Evolutionary conservation across 2,329 filamentous ascomycete genomes (phyloP), one percentile per base, ranked within the genome.

Genomic region (Penicillium rolfsii): DNA sequence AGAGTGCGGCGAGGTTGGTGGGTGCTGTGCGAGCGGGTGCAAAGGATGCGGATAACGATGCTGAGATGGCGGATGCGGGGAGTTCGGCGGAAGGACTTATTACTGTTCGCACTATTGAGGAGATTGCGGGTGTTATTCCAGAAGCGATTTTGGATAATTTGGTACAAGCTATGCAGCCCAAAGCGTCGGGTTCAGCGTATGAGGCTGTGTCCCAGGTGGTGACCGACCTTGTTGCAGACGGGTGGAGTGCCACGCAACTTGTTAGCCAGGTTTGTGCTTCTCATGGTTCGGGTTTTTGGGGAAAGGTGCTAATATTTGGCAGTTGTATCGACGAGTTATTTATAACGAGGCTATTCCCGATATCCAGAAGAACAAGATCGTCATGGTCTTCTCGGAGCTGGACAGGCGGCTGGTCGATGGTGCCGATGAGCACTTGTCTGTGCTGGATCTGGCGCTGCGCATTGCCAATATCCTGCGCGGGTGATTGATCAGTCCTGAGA

Each of bases 371-470:
- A 96, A 94, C 73, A 89, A 89, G 75, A 94, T 99, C 61, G 89
- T 94, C 52, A 83, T 91, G 64, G 83, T 94, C 3, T 99, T 99
- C 73, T 97, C 93, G 0, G 93, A 98, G 76, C 84, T 94, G 30
- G 95, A 99, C 74, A 98, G 98, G 83, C 85, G 95, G 66, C 79
- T 99, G 50, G 90, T 97, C 5, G 96, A 99, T 76, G 95, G 95
- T 8, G 90, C 93, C 2, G 95, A 99, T 73, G 95, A 99, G 79
- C 94, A 99, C 74, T 81, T 99, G 26, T 92, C 91, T 0, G 90
- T 98, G 61, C 80, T 99, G 35, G 94, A 99, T 76, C 74, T 98
- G 66, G 84, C 90, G 6, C 82, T 98, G 72, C 88, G 91, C 71
- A 90, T 97, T 79, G 91, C 91, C 0, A 86, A 85, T 33, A 87